Base-by-base conservation (phyloP, 2,329 filamentous ascomycete genomes). In the Apiospora malaysiana region DNA sequence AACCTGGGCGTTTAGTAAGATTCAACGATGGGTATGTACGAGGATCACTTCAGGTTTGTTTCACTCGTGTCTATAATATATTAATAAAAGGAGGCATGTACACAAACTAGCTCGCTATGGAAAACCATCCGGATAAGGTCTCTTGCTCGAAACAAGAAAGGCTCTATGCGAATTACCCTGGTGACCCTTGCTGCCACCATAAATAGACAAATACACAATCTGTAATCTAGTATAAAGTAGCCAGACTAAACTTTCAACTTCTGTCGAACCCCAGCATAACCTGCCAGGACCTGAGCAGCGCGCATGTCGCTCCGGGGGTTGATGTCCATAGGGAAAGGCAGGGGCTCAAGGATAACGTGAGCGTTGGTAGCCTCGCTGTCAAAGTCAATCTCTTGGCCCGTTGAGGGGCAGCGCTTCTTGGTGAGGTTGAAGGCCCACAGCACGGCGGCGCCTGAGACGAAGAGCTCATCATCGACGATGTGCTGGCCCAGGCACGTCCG, bases 401-500 rank as follows among this genome's bases (percentile, higher is more conserved):
- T 86, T 65, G 77, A 74, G 0, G 83, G 81, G 72, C 83, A 85
- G 27, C 74, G 78, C 77, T 82, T 83, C 42, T 77, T 78, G 4
- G 68, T 75, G 68, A 87, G 78, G 69, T 85, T 77, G 72, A 88
- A 87, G 0, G 82, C 86, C 86, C 86, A 88, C 49, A 85, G 82
- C 12, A 86, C 77, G 8, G 79, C 79, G 4, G 85, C 85, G 27
- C 83, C 85, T 9, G 83, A 82, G 65, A 87, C 81, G 74, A 88
- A 85, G 75, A 87, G 84, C 79, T 90, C 87, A 75, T 89, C 87
- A 75, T 91, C 88, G 37, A 88, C 90, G 65, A 92, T 85, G 70
- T 87, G 86, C 80, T 90, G 87, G 6, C 89, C 90, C 5, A 91
- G 84, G 75, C 90, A 92, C 18, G 86, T 86, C 72, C 90, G 85